These are phyloP conservation scores for Alternaria sp. DNA, from an alignment of 2,329 filamentous ascomycete genomes.

Conservation along the genomic window DNA sequence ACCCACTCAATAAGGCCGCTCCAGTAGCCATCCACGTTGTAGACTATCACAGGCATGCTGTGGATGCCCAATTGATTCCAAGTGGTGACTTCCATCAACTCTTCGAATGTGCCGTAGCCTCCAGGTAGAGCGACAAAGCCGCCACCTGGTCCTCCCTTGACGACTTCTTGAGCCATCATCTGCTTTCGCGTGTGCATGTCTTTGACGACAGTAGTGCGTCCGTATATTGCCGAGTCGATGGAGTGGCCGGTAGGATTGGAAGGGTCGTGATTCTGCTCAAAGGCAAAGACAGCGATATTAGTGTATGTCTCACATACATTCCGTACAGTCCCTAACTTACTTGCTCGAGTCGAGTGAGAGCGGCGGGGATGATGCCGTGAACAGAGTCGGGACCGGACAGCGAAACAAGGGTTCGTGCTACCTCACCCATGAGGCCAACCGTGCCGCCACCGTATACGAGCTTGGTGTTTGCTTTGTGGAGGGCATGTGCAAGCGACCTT, in stretches of 20 bases:
- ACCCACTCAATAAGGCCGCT: slow-evolving; percentile 88
- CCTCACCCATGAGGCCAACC: slow-evolving; percentile 92
- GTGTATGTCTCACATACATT: no score
- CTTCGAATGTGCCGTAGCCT: slow-evolving; percentile 95
- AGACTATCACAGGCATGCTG: slow-evolving; percentile 74
- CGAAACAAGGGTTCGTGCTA: slow-evolving; percentile 84
- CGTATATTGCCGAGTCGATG: slow-evolving; percentile 74
- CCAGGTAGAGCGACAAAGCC: slow-evolving; percentile 91
- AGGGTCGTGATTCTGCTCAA: slow-evolving; percentile 63
- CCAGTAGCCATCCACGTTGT: slow-evolving; percentile 93
- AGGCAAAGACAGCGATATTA: no score
- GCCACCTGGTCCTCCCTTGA: slow-evolving; percentile 79
- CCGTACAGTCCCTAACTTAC: no score
- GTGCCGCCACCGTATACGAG: slow-evolving; percentile 97
- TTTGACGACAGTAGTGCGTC: slow-evolving; percentile 84
- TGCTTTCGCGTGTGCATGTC: slow-evolving; percentile 98
- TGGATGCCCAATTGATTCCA: slow-evolving; percentile 99
- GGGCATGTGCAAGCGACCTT: slow-evolving; percentile 73
- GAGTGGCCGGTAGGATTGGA: slow-evolving; percentile 52
- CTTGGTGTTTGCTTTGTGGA: slow-evolving; percentile 79
- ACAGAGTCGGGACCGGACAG: slow-evolving; percentile 83
- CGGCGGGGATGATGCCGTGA: slow-evolving; percentile 91
- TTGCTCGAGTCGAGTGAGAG: slow-evolving; percentile 78
- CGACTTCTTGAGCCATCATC: slow-evolving; percentile 89
- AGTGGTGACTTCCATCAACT: slow-evolving; percentile 88